Evolutionary conservation across 495 filamentous ascomycete species (phyloP).

Genomic region (Podospora comata): DNA sequence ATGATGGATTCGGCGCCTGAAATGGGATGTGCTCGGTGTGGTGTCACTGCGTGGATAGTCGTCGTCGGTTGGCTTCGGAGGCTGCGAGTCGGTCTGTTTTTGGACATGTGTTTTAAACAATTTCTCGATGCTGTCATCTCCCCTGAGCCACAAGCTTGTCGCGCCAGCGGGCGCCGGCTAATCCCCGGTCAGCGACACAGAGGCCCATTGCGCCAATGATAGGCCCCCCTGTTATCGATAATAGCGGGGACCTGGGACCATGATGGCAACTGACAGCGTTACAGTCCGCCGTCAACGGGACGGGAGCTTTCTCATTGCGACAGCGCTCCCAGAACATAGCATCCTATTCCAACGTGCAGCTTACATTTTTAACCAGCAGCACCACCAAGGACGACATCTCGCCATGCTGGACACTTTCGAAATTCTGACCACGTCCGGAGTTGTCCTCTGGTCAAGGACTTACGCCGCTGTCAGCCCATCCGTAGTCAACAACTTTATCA

Average conservation of each 20-base stretch:
- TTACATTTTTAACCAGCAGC: background rate
- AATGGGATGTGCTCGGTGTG: background rate
- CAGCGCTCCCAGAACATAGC: constrained; percentile 1
- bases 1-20: background rate
- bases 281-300: background rate
- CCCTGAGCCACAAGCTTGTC: constrained; percentile 10
- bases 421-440: constrained; percentile 90
- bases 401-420: constrained; percentile 93
- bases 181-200: constrained; percentile 17
- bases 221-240: constrained; percentile 18
- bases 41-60: background rate
- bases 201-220: constrained; percentile 16
- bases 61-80: background rate
- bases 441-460: constrained; percentile 91
- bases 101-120: constrained; percentile 42
- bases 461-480: constrained; percentile 76
- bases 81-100: constrained; percentile 15
- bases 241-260: constrained; percentile 1
- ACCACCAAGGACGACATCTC: constrained; percentile 7
- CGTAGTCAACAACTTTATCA: constrained; percentile 90
- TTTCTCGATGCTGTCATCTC: constrained; percentile 31
- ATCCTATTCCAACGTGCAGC: background rate
- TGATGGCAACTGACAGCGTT: constrained; percentile 8
- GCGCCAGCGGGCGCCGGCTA: constrained; percentile 22
- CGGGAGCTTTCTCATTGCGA: background rate